These are phyloP conservation scores for Bipolaris bicolor DNA, from an alignment of 2,329 filamentous ascomycete genomes.

Conservation along the genomic window DNA sequence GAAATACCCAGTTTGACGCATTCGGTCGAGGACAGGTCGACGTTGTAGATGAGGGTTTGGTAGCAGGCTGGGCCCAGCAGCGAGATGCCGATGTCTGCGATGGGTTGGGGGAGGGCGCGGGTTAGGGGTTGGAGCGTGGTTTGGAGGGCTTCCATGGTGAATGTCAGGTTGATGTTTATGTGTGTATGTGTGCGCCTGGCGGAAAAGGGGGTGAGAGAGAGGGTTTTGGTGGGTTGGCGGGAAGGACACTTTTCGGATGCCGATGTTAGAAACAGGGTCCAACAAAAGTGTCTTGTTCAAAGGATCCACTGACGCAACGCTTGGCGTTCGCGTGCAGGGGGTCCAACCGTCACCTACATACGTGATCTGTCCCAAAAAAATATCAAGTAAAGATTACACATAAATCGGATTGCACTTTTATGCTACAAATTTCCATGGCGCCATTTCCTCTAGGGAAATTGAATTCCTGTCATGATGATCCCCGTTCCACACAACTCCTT, in stretches of 20 bases:
- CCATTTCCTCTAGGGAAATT: background rate
- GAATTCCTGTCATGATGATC: background rate
- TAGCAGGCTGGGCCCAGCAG: slow-evolving; percentile 88
- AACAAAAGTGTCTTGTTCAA: background rate
- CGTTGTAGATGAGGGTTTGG: slow-evolving; percentile 80
- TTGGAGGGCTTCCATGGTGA: slow-evolving; percentile 54
- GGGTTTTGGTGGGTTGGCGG: slow-evolving; percentile 1
- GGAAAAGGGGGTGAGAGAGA: background rate
- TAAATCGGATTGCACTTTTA: background rate
- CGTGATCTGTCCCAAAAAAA: background rate
- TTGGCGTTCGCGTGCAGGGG: slow-evolving; percentile 11
- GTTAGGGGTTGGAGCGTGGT: slow-evolving; percentile 43
- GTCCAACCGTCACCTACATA: background rate
- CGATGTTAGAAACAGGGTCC: slow-evolving; percentile 2
- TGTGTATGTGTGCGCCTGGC: background rate
- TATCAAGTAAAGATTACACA: background rate
- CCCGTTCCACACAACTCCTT: slow-evolving; percentile 2
- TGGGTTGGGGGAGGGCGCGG: slow-evolving; percentile 52
- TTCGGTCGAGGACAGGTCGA: slow-evolving; percentile 75
- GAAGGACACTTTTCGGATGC: slow-evolving; percentile 15
- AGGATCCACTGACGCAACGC: slow-evolving; percentile 18
- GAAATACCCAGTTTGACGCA: slow-evolving; percentile 91
- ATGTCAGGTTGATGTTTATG: background rate
- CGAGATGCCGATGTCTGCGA: slow-evolving; percentile 42
- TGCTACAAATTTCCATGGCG: background rate